Base-by-base conservation (phyloP, 345 rosid genomes). In the Punica granatum region DNA sequence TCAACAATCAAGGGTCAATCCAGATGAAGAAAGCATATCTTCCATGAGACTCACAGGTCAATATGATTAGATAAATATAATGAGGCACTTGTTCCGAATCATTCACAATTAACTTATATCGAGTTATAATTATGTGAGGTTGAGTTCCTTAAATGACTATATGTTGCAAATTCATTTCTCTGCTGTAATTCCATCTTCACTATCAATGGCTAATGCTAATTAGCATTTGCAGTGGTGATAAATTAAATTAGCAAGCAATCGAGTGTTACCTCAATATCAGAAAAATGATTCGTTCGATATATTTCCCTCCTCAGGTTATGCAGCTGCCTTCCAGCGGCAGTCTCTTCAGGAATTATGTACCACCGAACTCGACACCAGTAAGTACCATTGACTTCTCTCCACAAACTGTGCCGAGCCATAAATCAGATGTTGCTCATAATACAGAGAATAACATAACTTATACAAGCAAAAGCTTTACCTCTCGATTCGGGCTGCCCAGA, bases 331-430 rank as follows among this genome's bases (percentile, higher is more conserved):
- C 97, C 97, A 4, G 86, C 74, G 54, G 84, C 86, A 59, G 99
- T 89, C 80, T 94, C 96, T 80, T 91, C 99, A 2, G 96, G 97
- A 63, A 91, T 91, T 9, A 89, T 75, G 69, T 87, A 94, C 99
- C 97, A 94, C 21, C 67, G 85, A 49, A 84, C 99, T 19, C 79
- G 65, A 76, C 85, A 71, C 96, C 96, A 86, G 72, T 84, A 94
- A 69, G 77, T 85, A 19, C 82, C 90, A 77, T 81, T 84, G 28
- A 67, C 80, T 51, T 79, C 96, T 77, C 80, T 94, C 99, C 99
- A 94, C 25, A 89, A 63, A 30, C 92, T 89, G 83, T 80, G 74
- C 41, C 46, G 10, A 15, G 33, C 26, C n/a, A 15, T 63, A 28
- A 18, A 18, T 63, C 37, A 49, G 39, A 12, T 31, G 23, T 28